Evolutionary conservation across 352 stramenopile species (phyloP).

Genomic region (Phytophthora crassamura): DNA sequence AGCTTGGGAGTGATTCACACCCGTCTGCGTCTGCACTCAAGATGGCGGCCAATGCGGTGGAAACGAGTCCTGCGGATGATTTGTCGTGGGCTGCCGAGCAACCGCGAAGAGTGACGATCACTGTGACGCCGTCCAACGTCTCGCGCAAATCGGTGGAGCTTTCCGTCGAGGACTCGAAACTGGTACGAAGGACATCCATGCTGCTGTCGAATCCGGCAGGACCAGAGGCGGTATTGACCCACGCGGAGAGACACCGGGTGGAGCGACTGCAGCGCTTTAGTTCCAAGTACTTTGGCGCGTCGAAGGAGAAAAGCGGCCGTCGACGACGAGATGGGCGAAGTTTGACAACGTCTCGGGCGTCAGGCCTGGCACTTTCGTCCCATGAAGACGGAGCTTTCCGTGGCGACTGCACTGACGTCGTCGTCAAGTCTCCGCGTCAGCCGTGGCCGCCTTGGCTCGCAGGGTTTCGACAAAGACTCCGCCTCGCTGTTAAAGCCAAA

Average conservation of each 20-base stretch:
- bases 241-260: conserved; percentile 47
- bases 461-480: conserved; percentile 33
- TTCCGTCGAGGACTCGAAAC: conserved; percentile 47
- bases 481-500: conserved; percentile 46
- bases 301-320: neutral
- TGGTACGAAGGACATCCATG: conserved; percentile 59
- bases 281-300: conserved; percentile 39
- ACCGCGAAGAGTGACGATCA: conserved; percentile 34
- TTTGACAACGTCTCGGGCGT: conserved; percentile 14
- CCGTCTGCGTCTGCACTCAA: conserved; percentile 1
- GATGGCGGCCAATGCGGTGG: conserved; percentile 14
- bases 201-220: conserved; percentile 54
- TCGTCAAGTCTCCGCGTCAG: conserved; percentile 14
- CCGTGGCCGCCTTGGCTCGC: conserved; percentile 31
- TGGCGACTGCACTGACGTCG: neutral
- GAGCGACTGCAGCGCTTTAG: conserved; percentile 53
- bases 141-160: conserved; percentile 41
- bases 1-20: conserved; percentile 1
- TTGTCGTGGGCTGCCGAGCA: conserved; percentile 21
- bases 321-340: conserved; percentile 17
- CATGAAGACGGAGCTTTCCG: conserved; percentile 14
- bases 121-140: conserved; percentile 17
- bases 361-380: conserved; percentile 13
- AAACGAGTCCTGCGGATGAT: conserved; percentile 2
- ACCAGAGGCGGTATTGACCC: conserved; percentile 45